Base-by-base conservation (phyloP, 768 basidiomycete genomes). In the Imleria badia region DNA sequence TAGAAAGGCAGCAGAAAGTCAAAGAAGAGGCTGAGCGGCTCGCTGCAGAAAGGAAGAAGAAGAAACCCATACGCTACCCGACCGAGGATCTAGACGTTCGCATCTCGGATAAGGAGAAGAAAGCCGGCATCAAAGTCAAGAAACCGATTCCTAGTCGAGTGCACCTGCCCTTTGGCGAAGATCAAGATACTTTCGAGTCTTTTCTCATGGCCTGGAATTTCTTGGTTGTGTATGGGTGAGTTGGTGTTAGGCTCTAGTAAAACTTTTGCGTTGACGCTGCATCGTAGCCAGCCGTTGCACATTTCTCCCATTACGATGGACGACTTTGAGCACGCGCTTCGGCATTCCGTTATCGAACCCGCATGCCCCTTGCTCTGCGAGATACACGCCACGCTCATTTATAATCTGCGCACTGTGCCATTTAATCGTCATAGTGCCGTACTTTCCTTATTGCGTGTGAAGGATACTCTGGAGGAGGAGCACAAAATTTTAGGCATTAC, bases 161-260 rank as follows among this genome's bases (percentile, higher is more conserved):
- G 2, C 76, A 77, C 13, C 73, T 93, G 48, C 88, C 92, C 5
- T 91, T 92, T 67, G 84, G 85, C 47, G 79, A 83, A 35, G 74
- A 76, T 31, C 76, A 81, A 9, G 78, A 76, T 12, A 74, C 79
- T 13, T 96, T 97, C 58, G 95, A 98, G 68, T 75, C 80, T 10
- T 93, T 98, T 70, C 72, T 98, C 30, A 87, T 91, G 87, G 76
- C 84, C 10, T 99, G 95, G 95, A 94, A 92, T 72, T 96, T 96
- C 71, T 72, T 98, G 51, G 87, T 91, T 49, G 87, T 94, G 48
- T 95, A 95, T 71, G 93, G 94, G 97, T 97, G 68, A 63, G 84
- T 72, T 30, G 17, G 58, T 40, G 22, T 54, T n/a, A 31, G 6
- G 22, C 11, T 34, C 43, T 2, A 11, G 13, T 3, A 40, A 36